Conservation (phyloP, 2,329 filamentous ascomycete species). For the Alternaria tenuissima region DNA sequence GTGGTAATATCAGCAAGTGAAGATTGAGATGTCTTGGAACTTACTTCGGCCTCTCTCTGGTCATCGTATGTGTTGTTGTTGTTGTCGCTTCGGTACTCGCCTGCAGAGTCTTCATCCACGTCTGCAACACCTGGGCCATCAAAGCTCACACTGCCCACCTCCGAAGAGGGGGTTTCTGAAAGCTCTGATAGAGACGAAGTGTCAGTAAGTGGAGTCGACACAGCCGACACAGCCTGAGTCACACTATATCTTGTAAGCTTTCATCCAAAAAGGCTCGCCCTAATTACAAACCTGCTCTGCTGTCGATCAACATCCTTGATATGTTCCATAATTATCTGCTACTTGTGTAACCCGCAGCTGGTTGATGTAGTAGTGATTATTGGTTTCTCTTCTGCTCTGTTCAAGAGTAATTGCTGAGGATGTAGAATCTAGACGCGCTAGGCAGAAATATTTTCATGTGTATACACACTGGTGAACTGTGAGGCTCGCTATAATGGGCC, state of each 20-base stretch:
- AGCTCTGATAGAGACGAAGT: background rate
- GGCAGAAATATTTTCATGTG: background rate
- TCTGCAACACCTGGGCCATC: background rate
- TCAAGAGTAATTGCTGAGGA: background rate
- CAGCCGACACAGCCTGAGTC: background rate
- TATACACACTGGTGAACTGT: background rate
- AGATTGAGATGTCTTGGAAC: no score
- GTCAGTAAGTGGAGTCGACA: background rate
- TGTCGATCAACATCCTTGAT: background rate
- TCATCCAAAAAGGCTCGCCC: background rate
- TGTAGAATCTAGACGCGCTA: background rate
- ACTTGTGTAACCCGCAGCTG: background rate
- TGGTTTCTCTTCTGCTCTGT: no score
- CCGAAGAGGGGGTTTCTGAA: background rate
- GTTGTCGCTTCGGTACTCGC: background rate
- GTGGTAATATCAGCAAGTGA: background rate
- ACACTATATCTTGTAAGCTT: slow-evolving; percentile 2
- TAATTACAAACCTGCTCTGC: background rate
- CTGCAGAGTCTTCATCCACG: background rate
- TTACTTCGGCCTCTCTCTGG: slow-evolving; percentile 1
- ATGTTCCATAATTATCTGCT: background rate
- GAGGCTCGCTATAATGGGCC: background rate
- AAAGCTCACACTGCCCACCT: background rate
- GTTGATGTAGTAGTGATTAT: background rate
- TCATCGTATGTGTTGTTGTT: slow-evolving; percentile 7